Evolutionary conservation across 352 stramenopile genomes (phyloP), one percentile per base, ranked within the genome.

Genomic region (Globisporangium yorkense): DNA sequence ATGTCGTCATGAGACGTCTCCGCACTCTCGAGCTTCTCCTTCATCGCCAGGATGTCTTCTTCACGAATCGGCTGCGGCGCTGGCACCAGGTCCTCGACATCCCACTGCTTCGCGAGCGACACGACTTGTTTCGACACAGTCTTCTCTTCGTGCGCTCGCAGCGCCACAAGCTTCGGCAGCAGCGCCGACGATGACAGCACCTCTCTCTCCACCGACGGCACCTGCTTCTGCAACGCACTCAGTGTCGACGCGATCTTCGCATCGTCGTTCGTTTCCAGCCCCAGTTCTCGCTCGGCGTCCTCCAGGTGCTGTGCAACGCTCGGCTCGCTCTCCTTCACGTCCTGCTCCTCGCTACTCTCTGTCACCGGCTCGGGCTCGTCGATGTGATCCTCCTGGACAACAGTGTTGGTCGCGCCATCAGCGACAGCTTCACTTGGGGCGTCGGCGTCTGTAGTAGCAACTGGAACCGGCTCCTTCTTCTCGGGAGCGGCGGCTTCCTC

Each of bases 1-100:
- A 94, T 61, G 53, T 89, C 80, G 12, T 94, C 84, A 48, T 92
- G 79, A 3, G 80, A 74, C 33, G 77, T 83, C 20, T 77, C 60
- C 0, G 68, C 18, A 44, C 72, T 62, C 48, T 74, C 62, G 13
- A 94, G 59, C 48, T 82, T 88, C 4, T 68, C 62, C 61, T 91
- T 91, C 24, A 89, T 52, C 15, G 57, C 61, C 31, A 86, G 39
- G 29, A 93, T 80, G 10, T 84, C 74, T 51, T 77, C 66, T 47
- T 82, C 72, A n/a, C 67, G 67, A 15, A 89, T 68, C 0, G 72
- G 68, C 39, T 88, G 77, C 7, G 72, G 70, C 20, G 71, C 63
- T 29, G 75, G 69, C 45, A 86, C 61, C 12, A 81, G 54, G 4
- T 79, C 73, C 53, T 86, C 77, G 1, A 70, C 74, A 24, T 63